Evolutionary conservation across 2,329 filamentous ascomycete genomes (phyloP), one percentile per base, ranked within the genome.

Genomic region (Dactylellina drechsleri): DNA sequence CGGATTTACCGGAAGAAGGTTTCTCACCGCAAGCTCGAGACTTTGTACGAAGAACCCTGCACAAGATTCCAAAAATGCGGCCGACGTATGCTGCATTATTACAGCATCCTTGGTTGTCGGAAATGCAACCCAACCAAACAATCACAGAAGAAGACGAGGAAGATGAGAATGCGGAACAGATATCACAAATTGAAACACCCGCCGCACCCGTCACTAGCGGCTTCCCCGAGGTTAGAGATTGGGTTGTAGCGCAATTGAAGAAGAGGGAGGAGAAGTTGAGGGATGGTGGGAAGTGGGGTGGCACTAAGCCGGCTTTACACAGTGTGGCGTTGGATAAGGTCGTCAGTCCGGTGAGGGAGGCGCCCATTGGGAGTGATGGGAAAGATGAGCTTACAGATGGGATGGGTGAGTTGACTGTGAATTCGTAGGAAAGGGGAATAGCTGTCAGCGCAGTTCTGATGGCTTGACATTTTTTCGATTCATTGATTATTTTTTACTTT

Each of bases 61-160:
- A 97, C 85, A 99, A 99, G 82, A 91, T 92, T 20, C 92, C 95
- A 7, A 91, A 92, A 78, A 87, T 96, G 73, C 89, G 95, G n/a
- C 94, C 93, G n/a, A 95, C 91, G 0, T 99, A 99, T 81, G 88
- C 90, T 60, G 93, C 92, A 85, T 87, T 99, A 4, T 86, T 99
- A 10, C 89, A 92, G 79, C 94, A 98, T 80, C 89, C 92, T 28
- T 99, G 95, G 95, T 86, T 99, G 4, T 86, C 88, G 7, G 85
- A 88, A 0, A 85, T 97, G 43, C 87, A 90, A 77, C 91, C 93
- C 78, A 92, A 92, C 1, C 86, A 88, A n/a, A 91, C 88, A 0
- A 92, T 93, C 75, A 83, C 86, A 0, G 90, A 92, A 81, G 89
- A 89, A 79, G 87, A 87, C 15, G 90, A 92, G 86, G 84, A 77